These are phyloP conservation scores for Lophium mytilinum DNA, from an alignment of 495 filamentous ascomycete species.

Conservation along the genomic window DNA sequence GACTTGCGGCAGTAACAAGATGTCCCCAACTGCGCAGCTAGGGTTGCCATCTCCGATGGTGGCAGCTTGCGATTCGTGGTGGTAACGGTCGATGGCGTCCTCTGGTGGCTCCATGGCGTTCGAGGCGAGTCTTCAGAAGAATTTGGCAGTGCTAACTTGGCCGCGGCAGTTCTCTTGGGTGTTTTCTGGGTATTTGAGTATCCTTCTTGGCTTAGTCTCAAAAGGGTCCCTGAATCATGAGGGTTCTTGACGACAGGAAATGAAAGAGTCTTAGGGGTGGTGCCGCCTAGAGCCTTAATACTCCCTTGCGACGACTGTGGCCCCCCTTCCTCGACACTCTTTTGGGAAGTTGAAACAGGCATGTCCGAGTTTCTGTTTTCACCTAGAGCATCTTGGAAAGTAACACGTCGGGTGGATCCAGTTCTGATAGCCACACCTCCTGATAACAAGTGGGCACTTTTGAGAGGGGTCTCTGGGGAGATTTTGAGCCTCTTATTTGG, in stretches of 20 bases:
- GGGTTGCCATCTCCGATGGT: conserved; percentile 8
- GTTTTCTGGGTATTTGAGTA: conserved; percentile 37
- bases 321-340: background rate
- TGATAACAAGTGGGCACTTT: too few species aligned
- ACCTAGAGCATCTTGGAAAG: conserved; percentile 1
- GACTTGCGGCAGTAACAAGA: background rate
- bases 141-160: background rate
- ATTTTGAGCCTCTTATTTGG: background rate
- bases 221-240: conserved; percentile 53
- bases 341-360: background rate
- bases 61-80: conserved; percentile 2
- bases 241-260: conserved; percentile 79
- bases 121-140: conserved; percentile 1
- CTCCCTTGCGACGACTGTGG: conserved; percentile 25
- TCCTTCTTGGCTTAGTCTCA: conserved; percentile 61
- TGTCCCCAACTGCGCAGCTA: background rate
- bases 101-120: conserved; percentile 24
- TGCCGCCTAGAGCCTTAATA: conserved; percentile 25
- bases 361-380: background rate
- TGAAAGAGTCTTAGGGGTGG: conserved; percentile 37
- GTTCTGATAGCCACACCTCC: too few species aligned
- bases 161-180: conserved; percentile 10
- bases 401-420: background rate
- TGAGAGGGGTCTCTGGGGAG: background rate
- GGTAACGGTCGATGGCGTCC: conserved; percentile 1